phyloP scores from a whole-genome alignment of 169 alveolate genomes.

The Plasmodium gallinaceum region DNA sequence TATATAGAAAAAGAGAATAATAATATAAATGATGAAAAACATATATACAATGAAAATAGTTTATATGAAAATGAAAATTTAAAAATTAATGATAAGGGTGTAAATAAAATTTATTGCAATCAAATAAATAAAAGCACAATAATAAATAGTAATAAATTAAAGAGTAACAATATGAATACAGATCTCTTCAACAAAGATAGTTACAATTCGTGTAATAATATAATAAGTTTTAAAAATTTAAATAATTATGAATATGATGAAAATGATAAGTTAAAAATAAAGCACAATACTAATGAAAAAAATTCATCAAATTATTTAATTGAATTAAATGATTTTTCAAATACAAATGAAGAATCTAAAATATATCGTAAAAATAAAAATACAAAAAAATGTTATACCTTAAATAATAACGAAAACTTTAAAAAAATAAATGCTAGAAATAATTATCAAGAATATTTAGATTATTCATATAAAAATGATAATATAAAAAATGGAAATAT shows the following conservation, averaged over 20 bases:
- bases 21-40: not conserved
- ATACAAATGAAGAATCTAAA: not conserved
- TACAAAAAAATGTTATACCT: not conserved
- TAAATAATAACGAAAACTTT: not conserved
- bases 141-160: not conserved
- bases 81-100: not conserved
- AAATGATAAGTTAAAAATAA: not conserved
- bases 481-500: not conserved
- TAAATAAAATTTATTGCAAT: not conserved
- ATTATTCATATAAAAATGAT: not conserved
- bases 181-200: not conserved
- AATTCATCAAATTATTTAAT: not conserved
- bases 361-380: slow-evolving; percentile 7
- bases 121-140: too few relatives aligned
- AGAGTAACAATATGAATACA: not conserved
- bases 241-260: not conserved
- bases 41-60: not conserved
- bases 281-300: slow-evolving; percentile 10
- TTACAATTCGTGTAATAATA: not conserved
- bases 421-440: slow-evolving; percentile 2
- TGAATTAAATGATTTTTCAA: not conserved
- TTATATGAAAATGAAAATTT: not conserved
- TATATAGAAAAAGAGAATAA: not conserved
- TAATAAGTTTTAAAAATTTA: not conserved
- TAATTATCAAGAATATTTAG: not conserved